Evolutionary conservation across 2,329 filamentous ascomycete species (phyloP).

Genomic region (Nemania sp.): DNA sequence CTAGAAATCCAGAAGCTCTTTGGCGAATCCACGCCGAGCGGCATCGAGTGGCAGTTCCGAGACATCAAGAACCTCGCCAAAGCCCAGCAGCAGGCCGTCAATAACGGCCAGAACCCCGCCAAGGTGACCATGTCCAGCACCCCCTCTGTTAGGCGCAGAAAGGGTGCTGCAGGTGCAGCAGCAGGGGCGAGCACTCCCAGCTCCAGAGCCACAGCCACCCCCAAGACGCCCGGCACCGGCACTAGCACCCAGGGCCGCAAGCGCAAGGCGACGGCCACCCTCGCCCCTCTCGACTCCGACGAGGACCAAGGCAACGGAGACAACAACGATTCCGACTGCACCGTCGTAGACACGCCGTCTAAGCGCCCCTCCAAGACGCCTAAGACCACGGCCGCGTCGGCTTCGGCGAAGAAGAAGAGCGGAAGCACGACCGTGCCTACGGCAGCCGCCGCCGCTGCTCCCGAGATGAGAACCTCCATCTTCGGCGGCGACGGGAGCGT

Average conservation of each 20-base stretch:
- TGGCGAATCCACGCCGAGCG: constrained; percentile 60
- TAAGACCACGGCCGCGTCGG: constrained; percentile 12
- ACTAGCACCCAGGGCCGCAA: constrained; percentile 2
- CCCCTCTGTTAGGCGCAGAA: constrained; percentile 18
- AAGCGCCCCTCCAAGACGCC: constrained; percentile 24
- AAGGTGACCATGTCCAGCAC: constrained; percentile 39
- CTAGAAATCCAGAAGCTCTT: constrained; percentile 64
- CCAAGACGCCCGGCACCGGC: constrained; percentile 23
- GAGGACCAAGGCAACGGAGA: constrained; percentile 39
- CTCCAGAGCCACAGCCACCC: constrained; percentile 21
- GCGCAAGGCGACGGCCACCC: constrained; percentile 17
- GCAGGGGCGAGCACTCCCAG: constrained; percentile 12
- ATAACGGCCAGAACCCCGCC: constrained; percentile 52
- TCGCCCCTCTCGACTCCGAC: constrained; percentile 30
- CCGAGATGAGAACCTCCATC: constrained; percentile 3
- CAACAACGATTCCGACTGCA: constrained; percentile 12
- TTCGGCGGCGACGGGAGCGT: constrained; percentile 19
- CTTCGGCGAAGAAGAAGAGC: neutral
- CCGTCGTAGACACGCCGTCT: constrained; percentile 6
- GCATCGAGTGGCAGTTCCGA: constrained; percentile 66
- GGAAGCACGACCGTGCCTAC: neutral
- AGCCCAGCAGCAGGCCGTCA: constrained; percentile 50
- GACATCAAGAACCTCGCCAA: constrained; percentile 58
- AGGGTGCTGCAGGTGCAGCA: too few relatives aligned
- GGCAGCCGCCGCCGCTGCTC: neutral